Percentiles rank a stretch among this genome's conserved stretches.
phyloP scores from a whole-genome alignment of 2,329 filamentous ascomycete genomes.

The Sclerotinia glacialis region DNA sequence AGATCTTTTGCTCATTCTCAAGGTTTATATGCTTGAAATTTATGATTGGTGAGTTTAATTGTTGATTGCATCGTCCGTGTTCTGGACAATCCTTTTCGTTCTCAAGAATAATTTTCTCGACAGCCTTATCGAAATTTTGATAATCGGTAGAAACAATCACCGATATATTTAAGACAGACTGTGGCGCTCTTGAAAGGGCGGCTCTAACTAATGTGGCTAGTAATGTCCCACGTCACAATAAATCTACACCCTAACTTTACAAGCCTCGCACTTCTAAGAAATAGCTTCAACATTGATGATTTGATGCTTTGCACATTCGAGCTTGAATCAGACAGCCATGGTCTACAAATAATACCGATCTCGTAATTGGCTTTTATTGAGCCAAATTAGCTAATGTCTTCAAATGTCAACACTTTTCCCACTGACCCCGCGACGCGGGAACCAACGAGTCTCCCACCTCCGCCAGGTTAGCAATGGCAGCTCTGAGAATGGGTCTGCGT shows the following conservation, averaged over 20 bases:
- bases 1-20: constrained; percentile 37
- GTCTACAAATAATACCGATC: constrained; percentile 21
- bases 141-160: constrained; percentile 15
- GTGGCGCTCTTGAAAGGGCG: background rate
- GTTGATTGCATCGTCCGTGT: background rate
- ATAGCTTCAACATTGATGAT: background rate
- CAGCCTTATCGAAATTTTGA: constrained; percentile 21
- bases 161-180: constrained; percentile 4
- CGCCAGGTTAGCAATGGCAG: constrained; percentile 38
- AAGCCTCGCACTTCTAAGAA: background rate
- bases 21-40: background rate
- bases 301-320: background rate
- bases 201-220: background rate
- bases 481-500: constrained; percentile 27
- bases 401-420: constrained; percentile 33
- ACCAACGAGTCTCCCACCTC: constrained; percentile 35
- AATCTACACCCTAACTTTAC: constrained; percentile 10
- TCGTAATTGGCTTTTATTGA: constrained; percentile 5
- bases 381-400: constrained; percentile 27
- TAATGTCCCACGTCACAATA: background rate
- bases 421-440: constrained; percentile 33
- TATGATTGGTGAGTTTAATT: background rate
- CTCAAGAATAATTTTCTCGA: constrained; percentile 22
- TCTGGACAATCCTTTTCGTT: constrained; percentile 11
- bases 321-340: constrained; percentile 26